Evolutionary conservation across 352 stramenopile genomes (phyloP), one percentile per base, ranked within the genome.

Genomic region (Blastocystis hominis): DNA sequence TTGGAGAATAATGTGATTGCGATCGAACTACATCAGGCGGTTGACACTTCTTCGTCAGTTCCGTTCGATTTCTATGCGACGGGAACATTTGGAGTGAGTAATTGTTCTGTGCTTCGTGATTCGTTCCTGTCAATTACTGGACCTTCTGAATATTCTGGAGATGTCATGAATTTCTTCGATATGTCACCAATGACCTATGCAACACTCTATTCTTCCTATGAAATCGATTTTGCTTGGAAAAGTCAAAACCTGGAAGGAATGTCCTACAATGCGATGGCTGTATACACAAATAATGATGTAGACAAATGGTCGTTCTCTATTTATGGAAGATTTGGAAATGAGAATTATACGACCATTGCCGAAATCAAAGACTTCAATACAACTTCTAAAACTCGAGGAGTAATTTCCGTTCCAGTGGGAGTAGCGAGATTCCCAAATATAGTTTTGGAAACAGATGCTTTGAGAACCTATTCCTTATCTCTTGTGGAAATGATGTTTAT

Each of bases 1-100:
- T 17, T 42, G 24, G 68, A 46, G 2, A 20, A 36, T 20, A 78
- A 78, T n/a, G 68, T 78, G 68, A 78, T 78, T 30, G 68, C 68
- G 5, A 62, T 78, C 68, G 68, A 78, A 46, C 24, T 78, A 17
- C 68, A 78, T 61, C 68, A 46, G 4, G 5, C 68, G 42, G 9
- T 20, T n/a, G 34, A 55, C 10, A 55, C 20, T 7, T 38, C 40
- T 13, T 46, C 68, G 4, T 9, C 68, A 2, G 68, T 78, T 50
- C 17, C 64, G 4, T 63, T 78, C n/a, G 6, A 17, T 5, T 78
- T 78, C n/a, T 40, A 78, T 38, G 68, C 68, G 3, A 62, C 68
- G 7, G 68, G 42, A 15, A n/a, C 42, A 10, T 78, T 78, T 24
- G 68, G 68, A 30, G 68, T 78, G 34, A 46, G 62, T 13, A 56